Conservation (phyloP, 2,329 filamentous ascomycete genomes). For the Talaromyces piceae region DNA sequence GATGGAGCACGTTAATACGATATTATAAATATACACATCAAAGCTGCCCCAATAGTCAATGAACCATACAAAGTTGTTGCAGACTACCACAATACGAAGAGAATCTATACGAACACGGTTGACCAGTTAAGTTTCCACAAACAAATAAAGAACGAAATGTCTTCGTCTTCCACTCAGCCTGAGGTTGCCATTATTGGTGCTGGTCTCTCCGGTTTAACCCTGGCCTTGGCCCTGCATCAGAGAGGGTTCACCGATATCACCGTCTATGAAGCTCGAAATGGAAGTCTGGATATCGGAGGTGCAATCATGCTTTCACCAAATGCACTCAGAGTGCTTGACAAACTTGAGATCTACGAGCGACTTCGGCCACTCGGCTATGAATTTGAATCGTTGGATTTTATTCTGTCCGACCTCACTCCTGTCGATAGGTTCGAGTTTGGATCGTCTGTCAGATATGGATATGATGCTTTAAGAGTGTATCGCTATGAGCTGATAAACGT, state of each 20-base stretch:
- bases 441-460: slow-evolving; percentile 1
- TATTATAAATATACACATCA: background rate
- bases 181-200: slow-evolving; percentile 9
- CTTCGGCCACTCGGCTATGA: slow-evolving; percentile 1
- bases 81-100: no score
- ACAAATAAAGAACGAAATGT: background rate
- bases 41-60: no score
- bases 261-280: slow-evolving; percentile 22
- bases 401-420: slow-evolving; percentile 1
- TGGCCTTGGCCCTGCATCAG: slow-evolving; percentile 5
- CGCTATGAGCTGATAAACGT: slow-evolving; percentile 4
- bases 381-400: slow-evolving; percentile 5
- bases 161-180: background rate
- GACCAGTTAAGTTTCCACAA: no score
- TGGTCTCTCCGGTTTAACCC: slow-evolving; percentile 7
- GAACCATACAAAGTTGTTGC: no score
- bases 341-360: slow-evolving; percentile 14
- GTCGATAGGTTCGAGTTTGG: slow-evolving; percentile 9
- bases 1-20: background rate
- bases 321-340: slow-evolving; percentile 21
- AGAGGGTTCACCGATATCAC: slow-evolving; percentile 14
- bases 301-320: slow-evolving; percentile 25
- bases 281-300: slow-evolving; percentile 25
- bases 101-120: no score
- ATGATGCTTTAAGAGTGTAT: slow-evolving; percentile 7